These are phyloP conservation scores for Cardamine chenopodiifolia DNA, from an alignment of 345 rosid species.

Conservation along the genomic window DNA sequence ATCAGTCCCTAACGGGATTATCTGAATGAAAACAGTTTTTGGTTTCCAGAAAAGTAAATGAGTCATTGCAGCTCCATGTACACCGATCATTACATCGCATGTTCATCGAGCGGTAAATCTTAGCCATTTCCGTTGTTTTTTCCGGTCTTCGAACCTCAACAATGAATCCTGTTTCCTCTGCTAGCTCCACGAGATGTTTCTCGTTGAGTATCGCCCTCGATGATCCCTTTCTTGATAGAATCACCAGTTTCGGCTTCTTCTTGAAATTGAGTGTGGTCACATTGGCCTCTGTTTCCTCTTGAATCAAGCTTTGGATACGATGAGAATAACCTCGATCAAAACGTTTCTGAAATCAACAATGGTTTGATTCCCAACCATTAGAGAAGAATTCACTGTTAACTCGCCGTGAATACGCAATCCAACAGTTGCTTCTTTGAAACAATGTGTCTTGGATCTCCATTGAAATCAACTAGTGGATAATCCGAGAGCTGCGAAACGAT, in stretches of 20 bases:
- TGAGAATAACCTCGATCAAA: slow-evolving; percentile 58
- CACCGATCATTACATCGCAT: slow-evolving; percentile 83
- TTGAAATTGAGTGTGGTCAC: slow-evolving; percentile 31
- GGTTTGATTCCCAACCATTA: slow-evolving; percentile 47
- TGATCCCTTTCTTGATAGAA: slow-evolving; percentile 63
- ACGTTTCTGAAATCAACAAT: slow-evolving; percentile 64
- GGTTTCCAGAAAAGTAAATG: slow-evolving; percentile 82
- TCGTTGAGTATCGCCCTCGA: slow-evolving; percentile 72
- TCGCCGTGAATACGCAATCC: slow-evolving; percentile 83
- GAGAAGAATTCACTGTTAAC: slow-evolving; percentile 56
- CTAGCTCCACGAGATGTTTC: slow-evolving; percentile 56
- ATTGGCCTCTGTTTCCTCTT: slow-evolving; percentile 39
- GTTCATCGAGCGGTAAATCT: slow-evolving; percentile 58
- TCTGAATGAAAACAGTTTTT: slow-evolving; percentile 70
- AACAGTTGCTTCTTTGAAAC: slow-evolving; percentile 76
- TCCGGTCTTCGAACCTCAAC: slow-evolving; percentile 65
- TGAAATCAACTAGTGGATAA: slow-evolving; percentile 59
- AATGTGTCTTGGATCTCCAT: slow-evolving; percentile 68
- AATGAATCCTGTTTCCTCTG: slow-evolving; percentile 59
- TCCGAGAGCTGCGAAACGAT: slow-evolving; percentile 62
- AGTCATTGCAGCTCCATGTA: slow-evolving; percentile 94
- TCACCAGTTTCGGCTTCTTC: slow-evolving; percentile 64
- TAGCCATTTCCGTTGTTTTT: slow-evolving; percentile 64
- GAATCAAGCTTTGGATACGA: slow-evolving; percentile 55
- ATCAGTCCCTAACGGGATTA: slow-evolving; percentile 77